phyloP scores from a whole-genome alignment of 2,329 filamentous ascomycete species.

The Aspergillus aculeatinus region DNA sequence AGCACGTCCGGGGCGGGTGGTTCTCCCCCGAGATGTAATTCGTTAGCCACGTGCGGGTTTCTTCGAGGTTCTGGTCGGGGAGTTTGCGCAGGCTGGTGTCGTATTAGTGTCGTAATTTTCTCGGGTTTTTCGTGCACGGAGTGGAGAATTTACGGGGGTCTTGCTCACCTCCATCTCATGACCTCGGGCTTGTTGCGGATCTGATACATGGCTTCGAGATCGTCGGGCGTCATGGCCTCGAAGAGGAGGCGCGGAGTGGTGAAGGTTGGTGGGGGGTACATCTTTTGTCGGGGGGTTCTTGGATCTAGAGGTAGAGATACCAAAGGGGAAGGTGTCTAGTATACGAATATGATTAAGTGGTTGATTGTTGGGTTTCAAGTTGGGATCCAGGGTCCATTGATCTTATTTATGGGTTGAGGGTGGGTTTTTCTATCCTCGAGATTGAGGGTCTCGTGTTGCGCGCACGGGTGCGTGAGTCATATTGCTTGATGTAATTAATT shows the following conservation, averaged over 20 bases:
- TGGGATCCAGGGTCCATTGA: background rate
- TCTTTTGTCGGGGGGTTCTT: background rate
- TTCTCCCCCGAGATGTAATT: background rate
- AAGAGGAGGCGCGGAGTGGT: conserved; percentile 13
- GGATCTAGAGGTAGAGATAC: too few relatives aligned
- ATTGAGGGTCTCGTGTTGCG: background rate
- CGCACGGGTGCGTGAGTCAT: too few relatives aligned
- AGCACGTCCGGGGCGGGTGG: background rate
- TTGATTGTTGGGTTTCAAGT: too few relatives aligned
- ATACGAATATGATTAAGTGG: too few relatives aligned
- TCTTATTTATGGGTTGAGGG: background rate
- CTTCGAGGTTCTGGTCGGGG: conserved; percentile 9
- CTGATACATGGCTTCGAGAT: conserved; percentile 9
- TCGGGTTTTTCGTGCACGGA: too few relatives aligned
- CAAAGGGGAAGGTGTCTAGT: too few relatives aligned
- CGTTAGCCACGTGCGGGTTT: conserved; percentile 10
- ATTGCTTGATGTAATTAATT: too few relatives aligned
- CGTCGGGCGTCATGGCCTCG: background rate
- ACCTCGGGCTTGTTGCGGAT: conserved; percentile 9
- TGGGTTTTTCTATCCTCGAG: background rate
- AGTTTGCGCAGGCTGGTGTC: conserved; percentile 1
- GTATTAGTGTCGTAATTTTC: background rate
- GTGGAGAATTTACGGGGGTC: too few relatives aligned
- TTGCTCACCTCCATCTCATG: conserved; percentile 16
- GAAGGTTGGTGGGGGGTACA: background rate